phyloP scores from a whole-genome alignment of 805 yeast species.

The Hanseniaspora nectarophila region DNA sequence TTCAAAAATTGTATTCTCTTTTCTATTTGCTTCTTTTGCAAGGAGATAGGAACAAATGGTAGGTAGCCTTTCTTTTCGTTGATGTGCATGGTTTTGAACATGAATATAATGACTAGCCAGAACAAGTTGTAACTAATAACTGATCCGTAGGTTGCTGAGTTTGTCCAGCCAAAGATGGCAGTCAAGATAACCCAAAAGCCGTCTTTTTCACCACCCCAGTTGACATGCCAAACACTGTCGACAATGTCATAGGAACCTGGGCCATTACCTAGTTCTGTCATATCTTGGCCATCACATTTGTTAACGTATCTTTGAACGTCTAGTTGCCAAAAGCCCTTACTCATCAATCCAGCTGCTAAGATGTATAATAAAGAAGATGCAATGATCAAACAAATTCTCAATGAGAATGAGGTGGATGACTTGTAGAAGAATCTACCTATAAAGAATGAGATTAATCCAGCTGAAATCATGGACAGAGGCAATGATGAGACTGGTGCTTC shows the following conservation, averaged over 20 bases:
- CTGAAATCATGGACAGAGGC: slow-evolving; percentile 51
- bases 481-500: slow-evolving; percentile 55
- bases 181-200: slow-evolving; percentile 87
- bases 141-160: slow-evolving; percentile 83
- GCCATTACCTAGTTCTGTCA: slow-evolving; percentile 79
- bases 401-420: slow-evolving; percentile 67
- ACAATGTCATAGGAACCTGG: slow-evolving; percentile 83
- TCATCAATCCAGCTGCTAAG: slow-evolving; percentile 76
- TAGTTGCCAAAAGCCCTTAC: slow-evolving; percentile 82
- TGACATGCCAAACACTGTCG: slow-evolving; percentile 82
- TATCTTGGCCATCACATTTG: slow-evolving; percentile 68
- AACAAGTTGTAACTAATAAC: slow-evolving; percentile 58
- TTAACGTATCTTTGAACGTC: slow-evolving; percentile 69
- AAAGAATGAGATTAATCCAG: slow-evolving; percentile 44
- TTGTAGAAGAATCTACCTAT: slow-evolving; percentile 60
- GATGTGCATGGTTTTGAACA: slow-evolving; percentile 35
- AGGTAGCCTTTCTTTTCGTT: slow-evolving; percentile 50
- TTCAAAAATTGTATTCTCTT: slow-evolving; percentile 28
- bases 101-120: slow-evolving; percentile 44
- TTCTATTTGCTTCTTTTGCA: slow-evolving; percentile 45
- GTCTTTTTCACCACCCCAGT: slow-evolving; percentile 85
- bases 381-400: slow-evolving; percentile 59
- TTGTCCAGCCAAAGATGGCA: slow-evolving; percentile 88
- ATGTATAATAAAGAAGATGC: slow-evolving; percentile 73
- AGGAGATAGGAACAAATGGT: slow-evolving; percentile 48